These are phyloP conservation scores for Fusarium sp. DNA, from an alignment of 2,329 filamentous ascomycete genomes.

Conservation along the genomic window DNA sequence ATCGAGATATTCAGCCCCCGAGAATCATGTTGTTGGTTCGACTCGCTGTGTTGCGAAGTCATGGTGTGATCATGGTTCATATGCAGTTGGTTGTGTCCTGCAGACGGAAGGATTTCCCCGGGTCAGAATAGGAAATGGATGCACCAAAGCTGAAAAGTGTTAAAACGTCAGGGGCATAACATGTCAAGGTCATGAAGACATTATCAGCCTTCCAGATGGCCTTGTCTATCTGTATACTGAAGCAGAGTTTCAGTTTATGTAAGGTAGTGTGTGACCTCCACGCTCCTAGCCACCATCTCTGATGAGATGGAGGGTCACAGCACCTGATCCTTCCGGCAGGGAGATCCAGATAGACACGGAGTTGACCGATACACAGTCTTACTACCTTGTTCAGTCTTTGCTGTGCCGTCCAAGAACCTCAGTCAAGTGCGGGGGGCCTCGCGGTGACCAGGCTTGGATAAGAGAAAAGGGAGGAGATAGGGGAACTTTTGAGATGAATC, in stretches of 20 bases:
- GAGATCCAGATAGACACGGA: conserved; percentile 20
- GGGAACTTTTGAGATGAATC: conserved; percentile 25
- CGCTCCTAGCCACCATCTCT: conserved; percentile 17
- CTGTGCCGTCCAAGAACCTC: conserved; percentile 17
- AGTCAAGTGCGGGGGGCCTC: conserved; percentile 13
- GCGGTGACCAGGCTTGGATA: background rate
- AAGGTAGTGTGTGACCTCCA: conserved; percentile 14
- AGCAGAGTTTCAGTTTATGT: conserved; percentile 21
- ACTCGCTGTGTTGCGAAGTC: background rate
- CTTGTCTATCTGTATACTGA: background rate
- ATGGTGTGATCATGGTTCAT: background rate
- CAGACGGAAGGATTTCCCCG: conserved; percentile 24
- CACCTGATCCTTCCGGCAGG: background rate
- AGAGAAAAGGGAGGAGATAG: background rate
- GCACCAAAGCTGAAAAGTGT: conserved; percentile 19
- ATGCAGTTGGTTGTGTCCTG: conserved; percentile 29
- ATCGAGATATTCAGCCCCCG: background rate
- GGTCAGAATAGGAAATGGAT: conserved; percentile 13
- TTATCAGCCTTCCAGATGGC: background rate
- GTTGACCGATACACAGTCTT: conserved; percentile 10
- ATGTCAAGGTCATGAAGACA: background rate
- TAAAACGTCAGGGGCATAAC: background rate
- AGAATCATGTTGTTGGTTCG: conserved; percentile 10
- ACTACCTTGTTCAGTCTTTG: background rate
- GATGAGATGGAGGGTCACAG: conserved; percentile 8